A percentile compares a stretch with the other conserved stretches of the same genome.
These are phyloP conservation scores for Fagopyrum esculentum DNA, from an alignment of 148 eudicot species.

Conservation along the genomic window DNA sequence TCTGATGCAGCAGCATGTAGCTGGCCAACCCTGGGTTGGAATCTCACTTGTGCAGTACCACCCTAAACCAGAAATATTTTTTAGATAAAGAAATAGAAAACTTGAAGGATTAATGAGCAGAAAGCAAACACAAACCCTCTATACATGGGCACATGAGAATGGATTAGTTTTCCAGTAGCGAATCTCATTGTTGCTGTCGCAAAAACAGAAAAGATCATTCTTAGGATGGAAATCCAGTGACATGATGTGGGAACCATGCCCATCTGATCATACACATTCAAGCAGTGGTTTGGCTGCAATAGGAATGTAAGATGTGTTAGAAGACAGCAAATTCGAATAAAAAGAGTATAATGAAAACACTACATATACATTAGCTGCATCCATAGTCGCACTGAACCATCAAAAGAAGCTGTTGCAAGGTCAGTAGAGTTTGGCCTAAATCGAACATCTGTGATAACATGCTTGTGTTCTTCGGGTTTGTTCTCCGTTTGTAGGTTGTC, in stretches of 20 bases:
- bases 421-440: conserved; percentile 83
- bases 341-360: background rate
- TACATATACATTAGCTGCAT: conserved; percentile 75
- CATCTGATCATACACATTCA: conserved; percentile 62
- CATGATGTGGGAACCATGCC: conserved; percentile 69
- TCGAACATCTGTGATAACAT: conserved; percentile 69
- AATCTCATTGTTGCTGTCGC: conserved; percentile 78
- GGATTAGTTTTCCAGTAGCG: conserved; percentile 71
- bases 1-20: conserved; percentile 87
- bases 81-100: background rate
- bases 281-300: conserved; percentile 81
- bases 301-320: conserved; percentile 3
- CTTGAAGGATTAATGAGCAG: background rate
- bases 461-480: conserved; percentile 70
- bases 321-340: background rate
- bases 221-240: conserved; percentile 97
- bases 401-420: conserved; percentile 81
- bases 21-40: conserved; percentile 79
- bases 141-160: conserved; percentile 58
- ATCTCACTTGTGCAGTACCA: conserved; percentile 86
- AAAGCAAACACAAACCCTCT: conserved; percentile 46
- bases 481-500: conserved; percentile 66
- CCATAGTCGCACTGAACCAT: conserved; percentile 84
- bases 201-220: conserved; percentile 80
- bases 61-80: conserved; percentile 45